These are phyloP conservation scores for Phytopythium boreale DNA, from an alignment of 352 stramenopile species.

Conservation along the genomic window DNA sequence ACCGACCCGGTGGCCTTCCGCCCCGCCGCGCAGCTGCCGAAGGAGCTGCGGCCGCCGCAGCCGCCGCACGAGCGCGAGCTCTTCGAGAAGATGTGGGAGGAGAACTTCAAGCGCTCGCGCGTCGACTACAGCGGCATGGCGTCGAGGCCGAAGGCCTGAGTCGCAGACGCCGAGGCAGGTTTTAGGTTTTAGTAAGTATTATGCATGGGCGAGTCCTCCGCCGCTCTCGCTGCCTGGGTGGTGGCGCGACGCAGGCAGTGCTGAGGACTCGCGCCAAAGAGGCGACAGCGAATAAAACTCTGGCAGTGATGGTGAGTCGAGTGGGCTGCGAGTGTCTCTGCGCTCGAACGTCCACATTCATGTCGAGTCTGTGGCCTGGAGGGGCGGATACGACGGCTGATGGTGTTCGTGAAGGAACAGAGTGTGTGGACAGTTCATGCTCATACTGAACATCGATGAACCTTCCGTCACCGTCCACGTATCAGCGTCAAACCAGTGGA, in stretches of 20 bases:
- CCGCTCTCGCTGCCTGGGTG: too few species aligned
- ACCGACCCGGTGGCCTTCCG: conserved; percentile 56
- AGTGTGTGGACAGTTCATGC: too few species aligned
- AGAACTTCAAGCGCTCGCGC: conserved; percentile 94
- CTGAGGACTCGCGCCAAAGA: too few species aligned
- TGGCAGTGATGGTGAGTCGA: background rate
- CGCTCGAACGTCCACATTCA: too few species aligned
- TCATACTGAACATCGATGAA: too few species aligned
- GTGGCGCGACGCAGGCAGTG: too few species aligned
- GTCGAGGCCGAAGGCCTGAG: conserved; percentile 7
- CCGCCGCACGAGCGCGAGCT: conserved; percentile 92
- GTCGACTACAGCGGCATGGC: conserved; percentile 58
- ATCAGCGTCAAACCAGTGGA: too few species aligned
- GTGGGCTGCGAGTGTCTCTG: background rate
- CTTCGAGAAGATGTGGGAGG: conserved; percentile 96
- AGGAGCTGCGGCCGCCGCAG: conserved; percentile 90
- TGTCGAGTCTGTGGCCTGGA: too few species aligned
- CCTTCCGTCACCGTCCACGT: too few species aligned
- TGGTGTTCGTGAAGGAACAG: too few species aligned
- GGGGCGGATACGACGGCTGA: too few species aligned
- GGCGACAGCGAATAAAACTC: too few species aligned
- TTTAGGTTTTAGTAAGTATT: conserved; percentile 8
- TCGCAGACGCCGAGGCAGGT: background rate
- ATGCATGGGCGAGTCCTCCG: background rate
- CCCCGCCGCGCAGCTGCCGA: conserved; percentile 75